phyloP scores from a whole-genome alignment of 2,329 filamentous ascomycete species.

The Zymoseptoria ardabiliae region DNA sequence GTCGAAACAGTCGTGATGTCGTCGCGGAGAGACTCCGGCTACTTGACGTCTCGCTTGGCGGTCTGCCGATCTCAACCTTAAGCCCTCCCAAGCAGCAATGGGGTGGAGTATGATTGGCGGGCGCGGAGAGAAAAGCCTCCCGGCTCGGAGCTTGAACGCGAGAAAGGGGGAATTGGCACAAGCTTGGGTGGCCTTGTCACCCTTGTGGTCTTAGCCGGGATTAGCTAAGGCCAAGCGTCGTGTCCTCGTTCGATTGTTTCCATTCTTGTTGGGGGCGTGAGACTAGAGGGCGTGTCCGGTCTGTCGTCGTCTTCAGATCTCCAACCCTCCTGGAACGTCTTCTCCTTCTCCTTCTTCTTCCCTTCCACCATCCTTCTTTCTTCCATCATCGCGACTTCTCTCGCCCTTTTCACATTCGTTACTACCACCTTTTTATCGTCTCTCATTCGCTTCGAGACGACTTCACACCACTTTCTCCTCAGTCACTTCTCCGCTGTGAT shows the following conservation, averaged over 20 bases:
- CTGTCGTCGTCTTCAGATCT: conserved; percentile 1
- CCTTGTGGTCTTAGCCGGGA: not conserved
- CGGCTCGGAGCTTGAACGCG: not conserved
- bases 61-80: not conserved
- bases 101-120: not conserved
- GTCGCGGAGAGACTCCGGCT: not conserved
- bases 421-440: conserved; percentile 3
- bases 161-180: not conserved
- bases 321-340: conserved; percentile 2
- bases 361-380: conserved; percentile 5
- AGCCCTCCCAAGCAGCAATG: not conserved
- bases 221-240: not conserved
- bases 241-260: not conserved
- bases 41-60: not conserved
- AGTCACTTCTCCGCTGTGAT: conserved; percentile 3
- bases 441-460: conserved; percentile 17
- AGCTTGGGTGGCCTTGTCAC: not conserved
- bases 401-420: conserved; percentile 3
- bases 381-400: conserved; percentile 4
- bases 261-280: no score
- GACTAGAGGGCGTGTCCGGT: conserved; percentile 1
- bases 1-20: not conserved
- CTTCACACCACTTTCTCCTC: conserved; percentile 1
- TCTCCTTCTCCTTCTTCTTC: conserved; percentile 10
- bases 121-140: not conserved